Evolutionary conservation across 2,329 filamentous ascomycete genomes (phyloP).

Genomic region (Pseudogymnoascus sp.): DNA sequence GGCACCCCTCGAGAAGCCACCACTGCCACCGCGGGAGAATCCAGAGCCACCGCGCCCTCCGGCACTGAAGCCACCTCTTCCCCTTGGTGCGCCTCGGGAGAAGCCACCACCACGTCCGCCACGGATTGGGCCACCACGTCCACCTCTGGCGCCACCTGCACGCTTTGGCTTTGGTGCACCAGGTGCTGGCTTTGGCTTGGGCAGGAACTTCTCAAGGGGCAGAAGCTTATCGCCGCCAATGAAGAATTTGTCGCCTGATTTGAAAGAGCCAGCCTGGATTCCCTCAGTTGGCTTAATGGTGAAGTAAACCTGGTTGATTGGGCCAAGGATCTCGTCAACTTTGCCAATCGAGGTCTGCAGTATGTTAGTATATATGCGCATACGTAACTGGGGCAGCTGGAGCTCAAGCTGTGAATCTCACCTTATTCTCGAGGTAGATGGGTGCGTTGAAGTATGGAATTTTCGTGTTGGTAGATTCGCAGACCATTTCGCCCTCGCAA

Average conservation of each 20-base stretch:
- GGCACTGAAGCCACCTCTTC: constrained; percentile 42
- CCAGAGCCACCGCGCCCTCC: constrained; percentile 35
- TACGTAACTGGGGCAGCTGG: neutral
- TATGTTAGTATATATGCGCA: constrained; percentile 13
- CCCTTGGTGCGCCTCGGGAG: constrained; percentile 43
- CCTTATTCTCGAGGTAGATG: constrained; percentile 98
- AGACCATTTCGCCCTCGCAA: constrained; percentile 96
- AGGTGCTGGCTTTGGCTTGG: constrained; percentile 72
- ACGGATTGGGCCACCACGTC: constrained; percentile 37
- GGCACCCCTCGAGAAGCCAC: constrained; percentile 20
- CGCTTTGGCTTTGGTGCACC: constrained; percentile 65
- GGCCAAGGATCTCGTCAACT: constrained; percentile 94
- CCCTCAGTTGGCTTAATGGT: constrained; percentile 96
- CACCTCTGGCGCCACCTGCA: constrained; percentile 52
- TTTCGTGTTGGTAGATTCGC: constrained; percentile 89
- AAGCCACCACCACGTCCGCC: constrained; percentile 33
- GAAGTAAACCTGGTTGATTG: constrained; percentile 97
- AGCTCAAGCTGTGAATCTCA: constrained; percentile 25
- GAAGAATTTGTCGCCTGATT: constrained; percentile 94
- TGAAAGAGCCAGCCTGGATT: constrained; percentile 91
- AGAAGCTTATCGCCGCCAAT: constrained; percentile 91
- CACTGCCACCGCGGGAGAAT: constrained; percentile 34
- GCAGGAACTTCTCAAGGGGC: constrained; percentile 90
- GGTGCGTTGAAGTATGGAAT: constrained; percentile 98
- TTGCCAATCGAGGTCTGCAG: constrained; percentile 76